Percentiles rank a stretch among this genome's conserved stretches.
Evolutionary conservation across 2,329 filamentous ascomycete genomes (phyloP).

Genomic region (Aureobasidium sp.): DNA sequence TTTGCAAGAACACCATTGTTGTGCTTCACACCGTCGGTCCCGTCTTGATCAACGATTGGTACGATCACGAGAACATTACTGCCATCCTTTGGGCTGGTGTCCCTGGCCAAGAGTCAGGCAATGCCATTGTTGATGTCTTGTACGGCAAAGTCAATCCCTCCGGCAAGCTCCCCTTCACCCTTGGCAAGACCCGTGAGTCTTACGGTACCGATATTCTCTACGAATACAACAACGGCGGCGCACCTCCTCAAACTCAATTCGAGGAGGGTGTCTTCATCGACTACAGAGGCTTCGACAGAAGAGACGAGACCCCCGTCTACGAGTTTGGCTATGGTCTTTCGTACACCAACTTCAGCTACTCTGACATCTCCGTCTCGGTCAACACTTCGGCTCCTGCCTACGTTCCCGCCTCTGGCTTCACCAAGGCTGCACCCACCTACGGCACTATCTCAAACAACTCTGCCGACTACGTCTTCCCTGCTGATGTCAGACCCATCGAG

Average conservation of each 20-base stretch:
- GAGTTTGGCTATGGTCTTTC: conserved; percentile 76
- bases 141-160: conserved; percentile 72
- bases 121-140: conserved; percentile 70
- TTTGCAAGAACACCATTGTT: conserved; percentile 84
- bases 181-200: conserved; percentile 57
- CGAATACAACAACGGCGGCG: conserved; percentile 57
- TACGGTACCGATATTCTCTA: conserved; percentile 62
- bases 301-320: conserved; percentile 58
- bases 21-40: conserved; percentile 81
- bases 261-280: conserved; percentile 74
- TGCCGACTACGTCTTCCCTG: conserved; percentile 60
- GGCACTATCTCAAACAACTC: conserved; percentile 56
- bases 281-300: conserved; percentile 54
- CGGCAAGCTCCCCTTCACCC: conserved; percentile 71
- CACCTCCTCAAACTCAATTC: conserved; percentile 64
- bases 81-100: conserved; percentile 76
- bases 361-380: conserved; percentile 50
- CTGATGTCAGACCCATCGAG: conserved; percentile 42
- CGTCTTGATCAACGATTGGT: conserved; percentile 67
- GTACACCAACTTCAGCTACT: conserved; percentile 72
- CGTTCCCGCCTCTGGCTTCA: conserved; percentile 52
- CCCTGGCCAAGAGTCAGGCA: conserved; percentile 76
- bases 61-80: conserved; percentile 67
- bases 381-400: conserved; percentile 42
- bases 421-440: conserved; percentile 53